Evolutionary conservation across 2,329 filamentous ascomycete species (phyloP).

Genomic region (Sclerotinia subarctica): DNA sequence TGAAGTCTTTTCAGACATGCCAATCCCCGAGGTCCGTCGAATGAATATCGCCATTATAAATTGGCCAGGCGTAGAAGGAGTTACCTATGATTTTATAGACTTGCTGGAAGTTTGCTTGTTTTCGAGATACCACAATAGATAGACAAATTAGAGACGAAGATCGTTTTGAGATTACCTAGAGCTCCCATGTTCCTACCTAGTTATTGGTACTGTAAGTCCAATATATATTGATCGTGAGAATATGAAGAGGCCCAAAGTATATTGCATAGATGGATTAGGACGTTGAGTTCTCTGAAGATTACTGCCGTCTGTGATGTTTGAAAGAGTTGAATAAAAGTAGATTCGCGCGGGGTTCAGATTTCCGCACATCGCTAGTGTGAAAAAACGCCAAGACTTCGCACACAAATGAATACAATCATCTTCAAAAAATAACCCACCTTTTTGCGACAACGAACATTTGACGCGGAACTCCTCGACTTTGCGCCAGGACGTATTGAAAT

Average conservation of each 20-base stretch:
- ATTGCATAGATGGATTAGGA: background rate
- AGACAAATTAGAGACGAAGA: constrained; percentile 11
- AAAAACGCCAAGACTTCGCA: constrained; percentile 21
- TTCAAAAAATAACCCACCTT: constrained; percentile 20
- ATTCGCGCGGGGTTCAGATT: constrained; percentile 19
- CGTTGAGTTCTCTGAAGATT: background rate
- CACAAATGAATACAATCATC: constrained; percentile 21
- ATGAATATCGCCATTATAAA: background rate
- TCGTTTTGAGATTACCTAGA: background rate
- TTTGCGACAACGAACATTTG: constrained; percentile 20
- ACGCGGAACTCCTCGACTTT: constrained; percentile 15
- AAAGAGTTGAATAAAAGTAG: background rate
- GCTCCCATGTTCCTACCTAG: background rate
- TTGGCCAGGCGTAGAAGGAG: constrained; percentile 1
- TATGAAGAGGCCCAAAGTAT: background rate
- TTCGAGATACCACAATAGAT: constrained; percentile 17
- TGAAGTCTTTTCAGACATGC: background rate
- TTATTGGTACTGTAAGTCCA: background rate
- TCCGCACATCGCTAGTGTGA: constrained; percentile 8
- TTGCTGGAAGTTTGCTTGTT: constrained; percentile 11
- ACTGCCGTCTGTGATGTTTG: background rate
- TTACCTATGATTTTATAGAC: constrained; percentile 12
- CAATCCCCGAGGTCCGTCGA: background rate
- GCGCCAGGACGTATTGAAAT: constrained; percentile 10
- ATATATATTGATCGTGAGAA: background rate